Evolutionary conservation across 108 stramenopile genomes (phyloP).

Genomic region (Cyclotella kingstonii): DNA sequence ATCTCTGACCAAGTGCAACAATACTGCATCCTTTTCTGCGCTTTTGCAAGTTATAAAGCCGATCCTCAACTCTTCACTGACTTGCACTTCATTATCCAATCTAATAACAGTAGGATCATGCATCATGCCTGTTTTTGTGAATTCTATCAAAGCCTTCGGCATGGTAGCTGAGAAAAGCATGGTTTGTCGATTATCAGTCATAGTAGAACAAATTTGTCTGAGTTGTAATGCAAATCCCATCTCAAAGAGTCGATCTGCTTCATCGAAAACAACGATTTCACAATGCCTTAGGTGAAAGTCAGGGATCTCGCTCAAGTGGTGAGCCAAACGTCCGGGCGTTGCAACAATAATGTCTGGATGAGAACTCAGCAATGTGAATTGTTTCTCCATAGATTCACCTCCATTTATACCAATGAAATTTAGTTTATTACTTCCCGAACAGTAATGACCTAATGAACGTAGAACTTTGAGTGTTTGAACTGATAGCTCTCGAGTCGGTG

Average conservation of each 20-base stretch:
- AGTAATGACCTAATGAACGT: conserved; percentile 73
- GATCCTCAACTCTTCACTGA: conserved; percentile 90
- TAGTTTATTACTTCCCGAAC: conserved; percentile 1
- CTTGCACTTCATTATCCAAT: conserved; percentile 91
- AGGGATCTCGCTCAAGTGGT: conserved; percentile 94
- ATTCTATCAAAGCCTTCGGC: conserved; percentile 94
- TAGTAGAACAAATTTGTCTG: conserved; percentile 61
- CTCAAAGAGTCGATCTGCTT: conserved; percentile 98
- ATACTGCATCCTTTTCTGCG: conserved; percentile 91
- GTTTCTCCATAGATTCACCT: conserved; percentile 95
- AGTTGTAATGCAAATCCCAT: conserved; percentile 97
- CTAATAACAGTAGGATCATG: conserved; percentile 94
- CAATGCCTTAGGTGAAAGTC: conserved; percentile 84
- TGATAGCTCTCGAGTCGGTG: conserved; percentile 96
- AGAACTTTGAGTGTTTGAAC: conserved; percentile 89
- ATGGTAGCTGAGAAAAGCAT: conserved; percentile 95
- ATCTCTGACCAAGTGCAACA: conserved; percentile 88
- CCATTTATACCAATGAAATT: conserved; percentile 92
- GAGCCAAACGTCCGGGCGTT: conserved; percentile 97
- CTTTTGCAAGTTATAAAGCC: conserved; percentile 90
- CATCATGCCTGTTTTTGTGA: conserved; percentile 95
- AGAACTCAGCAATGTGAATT: conserved; percentile 86
- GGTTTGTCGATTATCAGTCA: conserved; percentile 86
- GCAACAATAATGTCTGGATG: conserved; percentile 97
- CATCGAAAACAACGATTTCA: conserved; percentile 92